These are phyloP conservation scores for Calocera cornea DNA, from an alignment of 768 basidiomycete species.

Conservation along the genomic window DNA sequence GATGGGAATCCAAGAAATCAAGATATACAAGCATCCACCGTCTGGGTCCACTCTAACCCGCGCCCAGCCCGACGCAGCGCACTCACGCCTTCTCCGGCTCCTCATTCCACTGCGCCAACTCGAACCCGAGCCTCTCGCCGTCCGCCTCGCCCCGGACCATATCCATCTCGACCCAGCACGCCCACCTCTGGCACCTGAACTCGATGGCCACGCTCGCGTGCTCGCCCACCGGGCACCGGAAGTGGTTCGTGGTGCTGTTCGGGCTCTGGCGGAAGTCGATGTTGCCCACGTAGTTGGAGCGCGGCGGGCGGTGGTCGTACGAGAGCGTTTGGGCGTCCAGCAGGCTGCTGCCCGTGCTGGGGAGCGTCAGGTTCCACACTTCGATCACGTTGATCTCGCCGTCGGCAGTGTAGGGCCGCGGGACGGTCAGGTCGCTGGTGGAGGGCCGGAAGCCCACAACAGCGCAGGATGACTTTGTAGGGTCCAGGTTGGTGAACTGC, in stretches of 20 bases:
- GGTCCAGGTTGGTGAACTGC: neutral
- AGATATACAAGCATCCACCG: no score
- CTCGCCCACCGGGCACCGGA: neutral
- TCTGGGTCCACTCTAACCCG: no score
- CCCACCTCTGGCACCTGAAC: slow-evolving; percentile 4
- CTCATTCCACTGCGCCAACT: neutral
- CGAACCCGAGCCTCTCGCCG: neutral
- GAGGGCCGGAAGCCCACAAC: neutral
- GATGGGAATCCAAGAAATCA: no score
- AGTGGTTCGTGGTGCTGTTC: neutral
- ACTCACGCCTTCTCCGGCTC: neutral
- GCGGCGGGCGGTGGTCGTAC: neutral
- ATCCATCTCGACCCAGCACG: slow-evolving; percentile 3
- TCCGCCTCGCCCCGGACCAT: neutral
- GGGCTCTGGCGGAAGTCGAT: slow-evolving; percentile 1
- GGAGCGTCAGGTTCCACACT: neutral
- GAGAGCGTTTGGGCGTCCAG: neutral
- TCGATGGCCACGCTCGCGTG: neutral
- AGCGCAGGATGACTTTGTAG: neutral
- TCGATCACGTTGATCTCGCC: slow-evolving; percentile 2
- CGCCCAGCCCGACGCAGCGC: no score
- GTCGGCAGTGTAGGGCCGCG: neutral
- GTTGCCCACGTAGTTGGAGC: neutral
- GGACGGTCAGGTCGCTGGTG: neutral
- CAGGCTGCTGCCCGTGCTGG: neutral